Percentiles rank a stretch among this genome's conserved stretches.
Conservation (phyloP, 495 filamentous ascomycete genomes). For the Ramalina peruviana region DNA sequence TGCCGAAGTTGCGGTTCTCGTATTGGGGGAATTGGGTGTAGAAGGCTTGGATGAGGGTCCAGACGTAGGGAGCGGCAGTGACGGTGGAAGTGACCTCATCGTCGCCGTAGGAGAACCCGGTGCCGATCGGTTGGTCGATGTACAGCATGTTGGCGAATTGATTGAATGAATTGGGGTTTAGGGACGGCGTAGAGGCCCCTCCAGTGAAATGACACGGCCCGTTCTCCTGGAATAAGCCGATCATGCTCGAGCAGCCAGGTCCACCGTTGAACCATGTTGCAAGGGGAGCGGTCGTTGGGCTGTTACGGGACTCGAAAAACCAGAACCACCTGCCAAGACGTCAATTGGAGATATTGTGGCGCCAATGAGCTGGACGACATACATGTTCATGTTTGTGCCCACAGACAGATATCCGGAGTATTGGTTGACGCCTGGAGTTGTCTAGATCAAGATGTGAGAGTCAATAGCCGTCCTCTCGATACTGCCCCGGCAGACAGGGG, state of each 20-base stretch:
- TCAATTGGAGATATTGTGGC: background rate
- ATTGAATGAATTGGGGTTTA: constrained; percentile 49
- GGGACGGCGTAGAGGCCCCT: constrained; percentile 28
- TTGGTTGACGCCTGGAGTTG: constrained; percentile 39
- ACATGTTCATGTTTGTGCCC: constrained; percentile 39
- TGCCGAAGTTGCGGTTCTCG: constrained; percentile 37
- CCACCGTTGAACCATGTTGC: constrained; percentile 44
- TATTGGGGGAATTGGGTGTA: constrained; percentile 38
- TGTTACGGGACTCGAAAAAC: constrained; percentile 36
- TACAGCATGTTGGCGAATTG: constrained; percentile 47
- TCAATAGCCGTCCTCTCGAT: too few species aligned
- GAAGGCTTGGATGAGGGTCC: constrained; percentile 42
- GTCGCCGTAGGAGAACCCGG: constrained; percentile 41
- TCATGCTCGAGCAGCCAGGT: constrained; percentile 39
- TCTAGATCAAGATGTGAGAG: constrained; percentile 9
- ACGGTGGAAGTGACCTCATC: constrained; percentile 33
- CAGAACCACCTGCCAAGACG: constrained; percentile 5
- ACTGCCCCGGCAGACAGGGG: too few species aligned
- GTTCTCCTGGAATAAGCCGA: constrained; percentile 43
- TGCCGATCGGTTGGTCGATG: constrained; percentile 39
- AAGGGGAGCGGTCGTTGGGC: constrained; percentile 34
- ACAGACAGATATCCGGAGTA: constrained; percentile 43
- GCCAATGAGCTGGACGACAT: background rate
- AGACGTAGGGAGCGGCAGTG: constrained; percentile 39
- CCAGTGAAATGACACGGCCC: constrained; percentile 42